These are phyloP conservation scores for Parmelia sp. DNA, from an alignment of 495 filamentous ascomycete genomes.

Conservation along the genomic window DNA sequence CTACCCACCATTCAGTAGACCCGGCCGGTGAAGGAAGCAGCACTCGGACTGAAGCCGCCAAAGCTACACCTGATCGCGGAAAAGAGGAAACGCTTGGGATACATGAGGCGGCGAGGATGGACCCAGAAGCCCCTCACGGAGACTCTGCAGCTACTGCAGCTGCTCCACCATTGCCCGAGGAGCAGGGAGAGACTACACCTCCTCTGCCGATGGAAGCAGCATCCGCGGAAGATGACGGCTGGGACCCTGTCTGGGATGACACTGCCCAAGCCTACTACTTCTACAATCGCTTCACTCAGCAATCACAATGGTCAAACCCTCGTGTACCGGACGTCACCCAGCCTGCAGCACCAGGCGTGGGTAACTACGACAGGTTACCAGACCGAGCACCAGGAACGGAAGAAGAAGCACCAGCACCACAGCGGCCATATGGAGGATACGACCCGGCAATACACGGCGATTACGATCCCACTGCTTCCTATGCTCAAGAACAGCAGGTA, in stretches of 20 bases:
- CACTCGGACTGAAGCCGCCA: constrained; percentile 7
- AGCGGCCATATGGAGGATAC: constrained; percentile 59
- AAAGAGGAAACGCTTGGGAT: constrained; percentile 13
- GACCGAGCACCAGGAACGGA: constrained; percentile 33
- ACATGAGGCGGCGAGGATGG: constrained; percentile 8
- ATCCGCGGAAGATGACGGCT: constrained; percentile 67
- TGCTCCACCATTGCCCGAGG: constrained; percentile 48
- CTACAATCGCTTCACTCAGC: constrained; percentile 72
- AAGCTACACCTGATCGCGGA: constrained; percentile 12
- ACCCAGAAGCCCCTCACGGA: not conserved
- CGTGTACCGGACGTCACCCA: constrained; percentile 51
- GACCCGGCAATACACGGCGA: constrained; percentile 93
- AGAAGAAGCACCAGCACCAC: constrained; percentile 17
- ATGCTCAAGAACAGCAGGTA: constrained; percentile 57
- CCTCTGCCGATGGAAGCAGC: constrained; percentile 50
- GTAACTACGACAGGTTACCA: constrained; percentile 29
- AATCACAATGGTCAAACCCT: constrained; percentile 86
- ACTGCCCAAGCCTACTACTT: constrained; percentile 73
- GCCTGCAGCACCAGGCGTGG: constrained; percentile 24
- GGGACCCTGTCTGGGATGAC: constrained; percentile 78
- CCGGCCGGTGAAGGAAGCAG: not conserved
- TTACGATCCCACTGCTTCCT: constrained; percentile 90
- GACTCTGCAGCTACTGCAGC: not conserved
- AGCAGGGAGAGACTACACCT: constrained; percentile 38
- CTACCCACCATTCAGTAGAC: not conserved